Evolutionary conservation across 352 stramenopile genomes (phyloP).

Genomic region (Phytophthora syringae): DNA sequence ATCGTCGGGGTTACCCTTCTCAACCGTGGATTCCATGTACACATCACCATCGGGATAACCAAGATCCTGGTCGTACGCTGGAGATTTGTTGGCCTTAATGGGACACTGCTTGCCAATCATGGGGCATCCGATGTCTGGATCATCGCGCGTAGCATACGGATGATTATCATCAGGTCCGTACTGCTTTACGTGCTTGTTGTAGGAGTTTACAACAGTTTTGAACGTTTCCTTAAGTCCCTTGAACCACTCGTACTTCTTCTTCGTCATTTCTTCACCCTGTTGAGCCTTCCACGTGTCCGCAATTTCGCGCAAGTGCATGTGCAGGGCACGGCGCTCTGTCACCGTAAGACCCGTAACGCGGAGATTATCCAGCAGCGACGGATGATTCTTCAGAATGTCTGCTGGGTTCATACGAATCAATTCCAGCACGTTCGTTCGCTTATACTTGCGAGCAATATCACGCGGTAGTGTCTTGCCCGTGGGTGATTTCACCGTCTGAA

Average conservation of each 20-base stretch:
- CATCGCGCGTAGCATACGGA: conserved; percentile 85
- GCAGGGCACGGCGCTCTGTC: conserved; percentile 89
- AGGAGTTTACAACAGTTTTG: conserved; percentile 92
- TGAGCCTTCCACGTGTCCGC: conserved; percentile 89
- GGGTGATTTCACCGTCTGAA: conserved; percentile 68
- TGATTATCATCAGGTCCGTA: conserved; percentile 92
- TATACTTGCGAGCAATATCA: conserved; percentile 91
- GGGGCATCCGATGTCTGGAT: conserved; percentile 82
- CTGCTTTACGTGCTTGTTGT: conserved; percentile 91
- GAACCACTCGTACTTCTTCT: conserved; percentile 93
- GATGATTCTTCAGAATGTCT: conserved; percentile 90
- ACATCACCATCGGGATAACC: conserved; percentile 83
- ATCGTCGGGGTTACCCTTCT: conserved; percentile 78
- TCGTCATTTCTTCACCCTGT: conserved; percentile 92
- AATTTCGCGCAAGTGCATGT: conserved; percentile 88
- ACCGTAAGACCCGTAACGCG: conserved; percentile 92
- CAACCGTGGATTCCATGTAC: conserved; percentile 76
- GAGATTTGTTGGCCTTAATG: conserved; percentile 83
- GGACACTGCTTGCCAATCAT: conserved; percentile 93
- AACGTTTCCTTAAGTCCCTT: conserved; percentile 93
- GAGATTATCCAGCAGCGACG: conserved; percentile 90
- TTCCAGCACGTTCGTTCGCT: conserved; percentile 93
- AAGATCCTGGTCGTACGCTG: conserved; percentile 80
- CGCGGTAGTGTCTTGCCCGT: conserved; percentile 82
- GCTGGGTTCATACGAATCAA: conserved; percentile 86